Conservation (phyloP, 495 filamentous ascomycete species). For the Neurospora sp. region DNA sequence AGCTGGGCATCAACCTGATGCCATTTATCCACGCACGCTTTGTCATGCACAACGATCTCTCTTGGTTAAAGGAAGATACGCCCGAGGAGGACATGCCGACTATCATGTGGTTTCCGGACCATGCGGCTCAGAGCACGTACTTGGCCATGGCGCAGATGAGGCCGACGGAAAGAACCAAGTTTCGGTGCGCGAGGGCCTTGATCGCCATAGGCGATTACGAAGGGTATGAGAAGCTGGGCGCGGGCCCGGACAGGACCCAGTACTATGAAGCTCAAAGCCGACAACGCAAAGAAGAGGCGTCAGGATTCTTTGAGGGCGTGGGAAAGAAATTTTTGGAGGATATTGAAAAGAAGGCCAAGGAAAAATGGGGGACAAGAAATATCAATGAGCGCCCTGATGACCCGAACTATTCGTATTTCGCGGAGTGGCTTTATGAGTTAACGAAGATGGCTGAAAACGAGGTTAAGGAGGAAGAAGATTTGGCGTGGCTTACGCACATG, state of each 20-base stretch:
- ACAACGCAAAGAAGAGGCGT: not conserved
- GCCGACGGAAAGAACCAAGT: not conserved
- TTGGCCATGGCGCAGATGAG: not conserved
- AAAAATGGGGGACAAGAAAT: not conserved
- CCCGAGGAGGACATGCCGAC: not conserved
- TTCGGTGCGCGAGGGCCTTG: not conserved
- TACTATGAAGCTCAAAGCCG: not conserved
- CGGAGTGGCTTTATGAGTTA: not conserved
- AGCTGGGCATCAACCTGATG: not conserved
- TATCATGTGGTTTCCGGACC: not conserved
- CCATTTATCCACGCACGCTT: not conserved
- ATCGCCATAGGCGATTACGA: not conserved
- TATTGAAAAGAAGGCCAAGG: not conserved
- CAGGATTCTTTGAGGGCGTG: not conserved
- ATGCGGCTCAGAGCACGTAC: not conserved
- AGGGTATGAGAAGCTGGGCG: not conserved
- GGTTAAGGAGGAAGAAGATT: not conserved
- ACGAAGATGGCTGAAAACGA: not conserved
- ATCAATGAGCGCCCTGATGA: not conserved
- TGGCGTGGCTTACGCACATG: not conserved
- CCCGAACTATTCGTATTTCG: not conserved
- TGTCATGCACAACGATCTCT: not conserved
- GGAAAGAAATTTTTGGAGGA: not conserved
- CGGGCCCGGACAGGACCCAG: not conserved
- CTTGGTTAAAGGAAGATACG: not conserved